Evolutionary conservation across 169 alveolate species (phyloP).

Genomic region (Eimeria praecox): DNA sequence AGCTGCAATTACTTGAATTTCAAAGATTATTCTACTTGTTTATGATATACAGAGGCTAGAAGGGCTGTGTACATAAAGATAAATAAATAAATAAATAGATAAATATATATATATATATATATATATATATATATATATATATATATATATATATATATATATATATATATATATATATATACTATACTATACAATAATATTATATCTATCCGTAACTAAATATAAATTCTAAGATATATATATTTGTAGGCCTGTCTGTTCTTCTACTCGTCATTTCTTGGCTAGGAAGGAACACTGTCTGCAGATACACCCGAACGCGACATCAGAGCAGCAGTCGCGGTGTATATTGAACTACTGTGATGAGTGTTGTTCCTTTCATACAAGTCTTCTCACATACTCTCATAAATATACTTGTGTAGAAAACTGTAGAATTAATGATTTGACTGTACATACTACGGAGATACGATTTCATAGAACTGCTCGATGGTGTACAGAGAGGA

Average conservation of each 20-base stretch:
- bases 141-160: too few species aligned
- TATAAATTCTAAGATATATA: too few species aligned
- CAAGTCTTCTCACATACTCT: slow-evolving; percentile 81
- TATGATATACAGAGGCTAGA: too few species aligned
- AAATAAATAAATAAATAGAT: too few species aligned
- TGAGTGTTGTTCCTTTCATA: slow-evolving; percentile 86
- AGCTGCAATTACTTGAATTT: too few species aligned
- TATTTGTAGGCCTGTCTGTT: slow-evolving; percentile 62
- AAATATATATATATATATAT: neutral
- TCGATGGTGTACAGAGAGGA: neutral
- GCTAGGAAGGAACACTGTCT: slow-evolving; percentile 83
- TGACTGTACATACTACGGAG: neutral
- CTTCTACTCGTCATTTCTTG: slow-evolving; percentile 13
- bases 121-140: neutral
- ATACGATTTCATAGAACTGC: neutral
- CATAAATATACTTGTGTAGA: slow-evolving; percentile 32
- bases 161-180: neutral
- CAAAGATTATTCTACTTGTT: too few species aligned
- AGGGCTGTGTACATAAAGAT: too few species aligned
- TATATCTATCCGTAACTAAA: neutral
- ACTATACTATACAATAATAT: neutral
- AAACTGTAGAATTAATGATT: slow-evolving; percentile 26
- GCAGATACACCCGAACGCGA: slow-evolving; percentile 76
- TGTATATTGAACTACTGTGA: slow-evolving; percentile 85
- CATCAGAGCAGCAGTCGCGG: slow-evolving; percentile 61